phyloP scores from a whole-genome alignment of 108 stramenopile species.

The Cyclostephanos tholiformis region DNA sequence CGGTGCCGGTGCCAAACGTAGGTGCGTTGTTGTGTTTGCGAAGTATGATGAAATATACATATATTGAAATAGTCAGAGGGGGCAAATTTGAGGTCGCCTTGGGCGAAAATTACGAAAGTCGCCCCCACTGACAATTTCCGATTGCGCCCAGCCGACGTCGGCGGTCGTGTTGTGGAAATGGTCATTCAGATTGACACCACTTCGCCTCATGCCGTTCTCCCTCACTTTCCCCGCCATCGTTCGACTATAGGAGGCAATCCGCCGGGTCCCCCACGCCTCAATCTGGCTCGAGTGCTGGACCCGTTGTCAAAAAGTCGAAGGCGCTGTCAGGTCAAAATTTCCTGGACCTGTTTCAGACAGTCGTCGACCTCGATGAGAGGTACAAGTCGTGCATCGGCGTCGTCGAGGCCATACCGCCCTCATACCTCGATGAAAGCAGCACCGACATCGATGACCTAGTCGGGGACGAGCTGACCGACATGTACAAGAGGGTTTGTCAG shows the following conservation, averaged over 20 bases:
- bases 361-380: conserved; percentile 33
- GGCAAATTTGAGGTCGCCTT: no score
- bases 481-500: conserved; percentile 57
- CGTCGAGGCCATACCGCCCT: conserved; percentile 30
- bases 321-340: conserved; percentile 37
- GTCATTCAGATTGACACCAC: no score
- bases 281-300: background rate
- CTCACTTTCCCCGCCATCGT: no score
- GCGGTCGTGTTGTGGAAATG: no score
- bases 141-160: no score
- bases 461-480: conserved; percentile 48
- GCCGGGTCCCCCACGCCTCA: conserved; percentile 10
- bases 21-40: no score
- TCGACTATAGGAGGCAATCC: conserved; percentile 48
- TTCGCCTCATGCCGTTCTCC: no score
- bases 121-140: no score
- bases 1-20: conserved; percentile 48
- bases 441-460: conserved; percentile 41
- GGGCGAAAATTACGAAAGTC: no score
- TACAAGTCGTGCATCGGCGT: conserved; percentile 38
- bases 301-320: conserved; percentile 30
- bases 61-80: no score
- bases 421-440: conserved; percentile 24
- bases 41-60: no score
- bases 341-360: conserved; percentile 36